These are phyloP conservation scores for Peniophora sp. DNA, from an alignment of 1,284 basidiomycete species.

Conservation along the genomic window DNA sequence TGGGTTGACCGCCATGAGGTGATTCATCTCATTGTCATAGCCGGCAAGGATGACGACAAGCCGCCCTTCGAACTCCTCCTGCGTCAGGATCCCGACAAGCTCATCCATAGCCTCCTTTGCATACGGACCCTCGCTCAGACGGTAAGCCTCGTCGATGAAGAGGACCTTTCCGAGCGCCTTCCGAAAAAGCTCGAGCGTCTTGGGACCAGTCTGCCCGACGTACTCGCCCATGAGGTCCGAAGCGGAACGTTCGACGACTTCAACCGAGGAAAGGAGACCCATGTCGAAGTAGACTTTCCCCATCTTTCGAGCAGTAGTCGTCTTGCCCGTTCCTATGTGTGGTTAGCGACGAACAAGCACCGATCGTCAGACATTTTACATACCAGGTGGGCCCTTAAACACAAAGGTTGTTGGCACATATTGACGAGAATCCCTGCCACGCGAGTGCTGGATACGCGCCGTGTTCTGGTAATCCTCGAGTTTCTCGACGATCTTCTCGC, in stretches of 20 bases:
- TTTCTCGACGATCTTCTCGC: slow-evolving; percentile 41
- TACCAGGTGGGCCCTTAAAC: slow-evolving; percentile 67
- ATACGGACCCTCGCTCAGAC: slow-evolving; percentile 48
- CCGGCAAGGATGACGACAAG: slow-evolving; percentile 61
- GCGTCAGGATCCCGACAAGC: slow-evolving; percentile 51
- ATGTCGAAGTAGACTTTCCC: slow-evolving; percentile 58
- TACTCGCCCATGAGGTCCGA: slow-evolving; percentile 61
- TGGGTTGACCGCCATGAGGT: slow-evolving; percentile 45
- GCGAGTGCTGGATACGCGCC: slow-evolving; percentile 32
- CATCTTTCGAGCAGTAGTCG: slow-evolving; percentile 34
- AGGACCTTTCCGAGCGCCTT: slow-evolving; percentile 56
- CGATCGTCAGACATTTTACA: not conserved
- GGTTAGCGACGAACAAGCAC: not conserved
- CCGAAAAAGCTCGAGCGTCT: slow-evolving; percentile 47
- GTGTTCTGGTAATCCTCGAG: slow-evolving; percentile 45
- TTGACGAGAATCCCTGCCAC: slow-evolving; percentile 25
- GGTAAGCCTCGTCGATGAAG: slow-evolving; percentile 62
- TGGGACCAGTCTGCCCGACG: slow-evolving; percentile 62
- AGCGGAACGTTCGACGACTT: slow-evolving; percentile 57
- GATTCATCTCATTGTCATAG: slow-evolving; percentile 60
- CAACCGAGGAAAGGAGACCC: slow-evolving; percentile 45
- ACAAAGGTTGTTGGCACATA: slow-evolving; percentile 62
- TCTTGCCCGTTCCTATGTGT: slow-evolving; percentile 29
- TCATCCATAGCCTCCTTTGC: slow-evolving; percentile 65
- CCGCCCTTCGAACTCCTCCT: slow-evolving; percentile 46